Conservation (phyloP, 129 eudicot genomes). For the Flaveria robusta region DNA sequence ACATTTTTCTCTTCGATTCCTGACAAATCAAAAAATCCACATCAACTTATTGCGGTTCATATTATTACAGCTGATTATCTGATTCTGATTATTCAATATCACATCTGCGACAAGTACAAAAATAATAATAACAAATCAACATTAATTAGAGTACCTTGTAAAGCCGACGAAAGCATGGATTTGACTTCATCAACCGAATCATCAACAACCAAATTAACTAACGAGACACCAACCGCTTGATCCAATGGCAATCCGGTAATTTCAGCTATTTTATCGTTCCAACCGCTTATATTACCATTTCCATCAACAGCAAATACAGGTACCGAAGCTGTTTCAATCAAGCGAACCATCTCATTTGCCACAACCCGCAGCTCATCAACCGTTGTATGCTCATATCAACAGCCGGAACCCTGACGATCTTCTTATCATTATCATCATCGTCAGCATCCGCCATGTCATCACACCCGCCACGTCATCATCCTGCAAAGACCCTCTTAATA, state of each 20-base stretch:
- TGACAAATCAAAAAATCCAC: slow-evolving; percentile 32
- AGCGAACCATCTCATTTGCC: slow-evolving; percentile 81
- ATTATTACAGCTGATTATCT: background rate
- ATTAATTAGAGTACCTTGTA: slow-evolving; percentile 53
- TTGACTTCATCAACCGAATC: slow-evolving; percentile 52
- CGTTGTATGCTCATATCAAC: slow-evolving; percentile 49
- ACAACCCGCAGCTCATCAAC: slow-evolving; percentile 66
- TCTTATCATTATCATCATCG: slow-evolving; percentile 48
- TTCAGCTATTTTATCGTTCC: slow-evolving; percentile 75
- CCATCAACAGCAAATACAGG: slow-evolving; percentile 85
- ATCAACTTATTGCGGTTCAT: background rate
- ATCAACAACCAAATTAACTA: slow-evolving; percentile 56
- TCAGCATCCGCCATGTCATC: slow-evolving; percentile 15
- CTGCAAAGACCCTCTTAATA: slow-evolving; percentile 69
- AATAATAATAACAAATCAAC: background rate
- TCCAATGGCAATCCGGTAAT: slow-evolving; percentile 61
- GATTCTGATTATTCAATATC: background rate
- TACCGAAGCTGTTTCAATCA: slow-evolving; percentile 82
- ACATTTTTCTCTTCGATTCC: slow-evolving; percentile 69
- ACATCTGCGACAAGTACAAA: background rate
- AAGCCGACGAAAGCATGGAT: slow-evolving; percentile 57
- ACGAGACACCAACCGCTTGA: slow-evolving; percentile 62
- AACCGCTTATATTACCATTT: slow-evolving; percentile 67
- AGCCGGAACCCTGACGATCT: slow-evolving; percentile 66
- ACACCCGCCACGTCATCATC: slow-evolving; percentile 37